Conservation (phyloP, 257 asterid species). For the Lithospermum erythrorhizon region DNA sequence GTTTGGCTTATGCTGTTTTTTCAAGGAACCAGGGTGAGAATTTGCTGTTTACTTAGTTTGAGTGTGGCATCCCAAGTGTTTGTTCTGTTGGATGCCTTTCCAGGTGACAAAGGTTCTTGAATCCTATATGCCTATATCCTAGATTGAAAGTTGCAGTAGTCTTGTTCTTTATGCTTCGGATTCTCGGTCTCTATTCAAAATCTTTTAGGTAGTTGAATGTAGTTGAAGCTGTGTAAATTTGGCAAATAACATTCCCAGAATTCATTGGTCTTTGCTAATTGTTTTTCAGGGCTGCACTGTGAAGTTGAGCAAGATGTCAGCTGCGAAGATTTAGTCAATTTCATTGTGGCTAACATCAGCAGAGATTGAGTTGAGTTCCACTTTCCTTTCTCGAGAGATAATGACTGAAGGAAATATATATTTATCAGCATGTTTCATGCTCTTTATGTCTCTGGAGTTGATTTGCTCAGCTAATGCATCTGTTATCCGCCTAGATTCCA, state of each 20-base stretch:
- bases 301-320: background rate
- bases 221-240: background rate
- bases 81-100: conserved; percentile 12
- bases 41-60: background rate
- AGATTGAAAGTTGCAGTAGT: background rate
- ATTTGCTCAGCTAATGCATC: conserved; percentile 15
- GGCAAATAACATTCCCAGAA: background rate
- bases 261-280: background rate
- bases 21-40: background rate
- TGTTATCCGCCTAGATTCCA: conserved; percentile 28
- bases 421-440: conserved; percentile 6
- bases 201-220: background rate
- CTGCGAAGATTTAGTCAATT: background rate
- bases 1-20: conserved; percentile 14
- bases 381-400: conserved; percentile 4
- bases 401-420: conserved; percentile 19
- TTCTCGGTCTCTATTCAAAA: no score
- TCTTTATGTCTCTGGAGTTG: conserved; percentile 13
- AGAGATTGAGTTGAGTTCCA: conserved; percentile 5
- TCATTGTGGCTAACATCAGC: background rate
- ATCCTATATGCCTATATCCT: background rate
- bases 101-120: conserved; percentile 11
- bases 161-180: background rate
- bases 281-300: background rate
- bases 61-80: conserved; percentile 6